These are phyloP conservation scores for Tausonia pullulans DNA, from an alignment of 1,284 basidiomycete species.

Conservation along the genomic window DNA sequence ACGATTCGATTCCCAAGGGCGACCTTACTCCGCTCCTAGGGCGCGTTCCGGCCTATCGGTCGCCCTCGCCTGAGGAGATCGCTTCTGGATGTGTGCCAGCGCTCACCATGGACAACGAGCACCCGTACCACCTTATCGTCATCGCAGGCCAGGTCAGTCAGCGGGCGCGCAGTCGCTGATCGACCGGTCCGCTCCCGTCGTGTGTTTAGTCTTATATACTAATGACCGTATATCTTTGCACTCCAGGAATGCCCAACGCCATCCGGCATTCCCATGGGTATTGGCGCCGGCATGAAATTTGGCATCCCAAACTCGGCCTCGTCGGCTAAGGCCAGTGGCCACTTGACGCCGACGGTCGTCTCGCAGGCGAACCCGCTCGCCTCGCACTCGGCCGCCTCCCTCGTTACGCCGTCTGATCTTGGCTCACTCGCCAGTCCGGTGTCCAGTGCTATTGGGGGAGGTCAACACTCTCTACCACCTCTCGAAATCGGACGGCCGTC, in stretches of 20 bases:
- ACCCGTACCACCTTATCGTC: slow-evolving; percentile 42
- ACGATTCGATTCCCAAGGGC: slow-evolving; percentile 24
- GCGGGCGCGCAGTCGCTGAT: background rate
- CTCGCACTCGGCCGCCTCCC: background rate
- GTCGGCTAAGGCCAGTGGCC: background rate
- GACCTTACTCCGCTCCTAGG: slow-evolving; percentile 40
- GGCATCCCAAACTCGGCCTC: background rate
- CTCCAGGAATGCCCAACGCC: slow-evolving; percentile 32
- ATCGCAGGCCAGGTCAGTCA: slow-evolving; percentile 36
- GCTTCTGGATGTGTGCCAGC: slow-evolving; percentile 11
- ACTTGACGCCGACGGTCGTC: background rate
- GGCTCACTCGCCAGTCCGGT: background rate
- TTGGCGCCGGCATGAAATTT: slow-evolving; percentile 30
- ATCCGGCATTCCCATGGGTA: slow-evolving; percentile 33
- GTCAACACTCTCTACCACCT: too few species aligned
- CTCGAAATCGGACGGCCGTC: background rate
- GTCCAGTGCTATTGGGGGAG: too few species aligned
- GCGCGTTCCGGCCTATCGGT: slow-evolving; percentile 33
- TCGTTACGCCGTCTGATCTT: background rate
- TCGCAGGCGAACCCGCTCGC: background rate
- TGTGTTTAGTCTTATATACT: too few species aligned
- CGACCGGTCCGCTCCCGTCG: too few species aligned
- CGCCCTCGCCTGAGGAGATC: slow-evolving; percentile 18
- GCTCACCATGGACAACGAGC: slow-evolving; percentile 27
- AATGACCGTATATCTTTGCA: background rate